phyloP scores from a whole-genome alignment of 768 basidiomycete genomes.

The Russula virescens region DNA sequence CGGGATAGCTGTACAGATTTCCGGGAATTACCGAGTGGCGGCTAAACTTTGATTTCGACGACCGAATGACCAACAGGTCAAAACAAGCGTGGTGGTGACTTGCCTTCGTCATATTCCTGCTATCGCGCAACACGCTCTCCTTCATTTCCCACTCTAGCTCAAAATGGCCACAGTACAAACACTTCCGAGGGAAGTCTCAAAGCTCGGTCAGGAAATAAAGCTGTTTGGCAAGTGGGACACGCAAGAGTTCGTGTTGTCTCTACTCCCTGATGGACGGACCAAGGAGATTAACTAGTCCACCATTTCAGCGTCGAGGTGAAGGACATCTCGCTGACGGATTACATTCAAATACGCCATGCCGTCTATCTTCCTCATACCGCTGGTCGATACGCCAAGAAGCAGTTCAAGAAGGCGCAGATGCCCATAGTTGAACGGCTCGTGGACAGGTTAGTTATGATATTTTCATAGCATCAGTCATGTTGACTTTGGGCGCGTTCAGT shows the following conservation, averaged over 20 bases:
- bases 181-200: constrained; percentile 79
- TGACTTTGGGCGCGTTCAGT: constrained; percentile 36
- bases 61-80: background rate
- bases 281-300: background rate
- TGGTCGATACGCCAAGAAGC: constrained; percentile 98
- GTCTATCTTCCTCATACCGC: constrained; percentile 99
- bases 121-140: background rate
- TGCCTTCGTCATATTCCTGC: background rate
- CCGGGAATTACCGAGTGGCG: too few species aligned
- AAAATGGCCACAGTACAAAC: constrained; percentile 64
- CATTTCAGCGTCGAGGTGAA: constrained; percentile 86
- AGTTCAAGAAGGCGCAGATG: constrained; percentile 99
- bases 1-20: too few species aligned
- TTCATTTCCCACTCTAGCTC: background rate
- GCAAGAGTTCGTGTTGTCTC: constrained; percentile 67
- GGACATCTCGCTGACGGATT: constrained; percentile 98
- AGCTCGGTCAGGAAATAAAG: constrained; percentile 81
- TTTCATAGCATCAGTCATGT: background rate
- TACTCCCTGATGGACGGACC: background rate
- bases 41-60: too few species aligned
- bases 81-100: too few species aligned
- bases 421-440: constrained; percentile 99
- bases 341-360: constrained; percentile 98
- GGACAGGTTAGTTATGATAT: constrained; percentile 62
- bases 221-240: constrained; percentile 99